Conservation (phyloP, 2,329 filamentous ascomycete species). For the Triangularia verruculosa region DNA sequence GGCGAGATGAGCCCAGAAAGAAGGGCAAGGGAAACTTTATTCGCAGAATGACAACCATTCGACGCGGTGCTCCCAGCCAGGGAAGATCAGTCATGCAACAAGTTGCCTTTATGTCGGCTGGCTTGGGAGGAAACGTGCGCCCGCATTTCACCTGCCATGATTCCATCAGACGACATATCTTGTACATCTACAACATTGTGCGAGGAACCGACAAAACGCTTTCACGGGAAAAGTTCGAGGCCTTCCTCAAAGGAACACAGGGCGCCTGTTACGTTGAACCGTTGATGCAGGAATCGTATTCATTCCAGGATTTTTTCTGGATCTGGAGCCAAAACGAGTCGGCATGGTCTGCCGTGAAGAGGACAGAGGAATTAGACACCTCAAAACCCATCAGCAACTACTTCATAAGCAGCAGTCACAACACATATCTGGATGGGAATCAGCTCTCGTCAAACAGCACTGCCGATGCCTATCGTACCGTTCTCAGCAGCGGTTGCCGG, state of each 20-base stretch:
- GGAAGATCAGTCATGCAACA: slow-evolving; percentile 18
- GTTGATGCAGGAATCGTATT: slow-evolving; percentile 42
- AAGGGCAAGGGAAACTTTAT: slow-evolving; percentile 23
- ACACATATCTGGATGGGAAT: slow-evolving; percentile 86
- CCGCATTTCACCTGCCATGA: slow-evolving; percentile 27
- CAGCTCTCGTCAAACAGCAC: slow-evolving; percentile 77
- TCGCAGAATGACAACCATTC: slow-evolving; percentile 26
- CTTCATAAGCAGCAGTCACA: slow-evolving; percentile 92
- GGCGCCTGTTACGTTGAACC: slow-evolving; percentile 38
- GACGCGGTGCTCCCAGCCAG: slow-evolving; percentile 20
- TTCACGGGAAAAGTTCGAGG: slow-evolving; percentile 40
- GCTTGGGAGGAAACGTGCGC: slow-evolving; percentile 16
- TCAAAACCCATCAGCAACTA: slow-evolving; percentile 77
- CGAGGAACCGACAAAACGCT: slow-evolving; percentile 36
- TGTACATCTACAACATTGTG: slow-evolving; percentile 46
- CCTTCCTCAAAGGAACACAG: slow-evolving; percentile 52
- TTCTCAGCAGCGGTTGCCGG: slow-evolving; percentile 73
- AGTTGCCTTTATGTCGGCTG: slow-evolving; percentile 17
- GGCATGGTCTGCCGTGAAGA: slow-evolving; percentile 43
- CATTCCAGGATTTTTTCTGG: slow-evolving; percentile 49
- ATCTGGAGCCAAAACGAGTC: slow-evolving; percentile 43
- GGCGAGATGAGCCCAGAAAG: slow-evolving; percentile 19
- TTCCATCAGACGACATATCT: slow-evolving; percentile 47
- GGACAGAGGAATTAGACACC: slow-evolving; percentile 53
- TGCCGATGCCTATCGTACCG: slow-evolving; percentile 71